Base-by-base conservation (phyloP, 1,284 basidiomycete genomes). In the Ceratobasidium sp. region DNA sequence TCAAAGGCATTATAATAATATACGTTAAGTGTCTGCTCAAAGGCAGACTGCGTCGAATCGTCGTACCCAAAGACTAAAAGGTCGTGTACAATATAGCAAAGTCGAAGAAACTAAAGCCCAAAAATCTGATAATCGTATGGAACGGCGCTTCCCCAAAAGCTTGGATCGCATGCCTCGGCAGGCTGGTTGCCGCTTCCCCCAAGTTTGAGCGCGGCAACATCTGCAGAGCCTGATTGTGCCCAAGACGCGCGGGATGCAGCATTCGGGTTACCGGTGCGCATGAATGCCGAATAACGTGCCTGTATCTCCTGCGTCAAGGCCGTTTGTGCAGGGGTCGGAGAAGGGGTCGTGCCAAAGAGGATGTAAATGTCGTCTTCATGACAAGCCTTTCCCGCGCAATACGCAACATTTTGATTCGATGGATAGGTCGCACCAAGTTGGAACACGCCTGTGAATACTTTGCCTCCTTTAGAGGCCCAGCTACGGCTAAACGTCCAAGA, bases 331-430 rank as follows among this genome's bases (percentile, higher is more conserved):
- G 82, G 57, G n/a, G 80, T 86, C 3, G 89, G 88, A 76, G 81
- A 86, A 4, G 83, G 78, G 26, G 84, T 86, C 0, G 89, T 91
- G 57, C 90, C 91, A 78, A 92, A 92, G 70, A 91, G 85, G 78
- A 92, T 89, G 81, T 88, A 81, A 70, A 92, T 91, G 76, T 92
- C 90, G 76, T 91, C 89, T 78, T 90, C 85, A 78, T 92, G 90
- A 79, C 90, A 92, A 39, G 91, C 88, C 23, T 80, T 78, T 21
- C 87, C 88, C 34, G 82, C 83, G 80, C 91, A 92, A 77, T 84
- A 87, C 0, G 84, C 75, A 39, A 87, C 81, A 0, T 74, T 82
- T 3, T 81, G 81, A 79, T 93, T 93, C 59, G 83, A 84, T 1
- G 88, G 87, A 79, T 93, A 93, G 10, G 87, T 86, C 32, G 88